phyloP scores from a whole-genome alignment of 2,329 filamentous ascomycete genomes.

The Fusarium proliferatum region DNA sequence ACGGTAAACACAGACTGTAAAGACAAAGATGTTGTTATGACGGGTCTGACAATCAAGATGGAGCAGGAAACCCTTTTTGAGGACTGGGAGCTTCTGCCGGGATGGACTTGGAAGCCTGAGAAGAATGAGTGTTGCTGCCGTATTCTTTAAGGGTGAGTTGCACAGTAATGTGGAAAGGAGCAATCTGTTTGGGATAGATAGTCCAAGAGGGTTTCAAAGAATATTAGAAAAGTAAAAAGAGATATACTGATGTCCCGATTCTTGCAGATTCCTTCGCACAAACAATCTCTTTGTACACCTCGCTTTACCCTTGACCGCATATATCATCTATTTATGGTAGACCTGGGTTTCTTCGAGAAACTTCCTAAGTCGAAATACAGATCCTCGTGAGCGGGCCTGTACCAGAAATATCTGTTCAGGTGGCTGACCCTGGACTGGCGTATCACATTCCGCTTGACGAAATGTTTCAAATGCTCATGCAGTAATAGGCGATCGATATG shows the following conservation, averaged over 20 bases:
- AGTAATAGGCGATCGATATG: too few species aligned
- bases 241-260: fast-evolving
- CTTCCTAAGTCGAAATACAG: too few species aligned
- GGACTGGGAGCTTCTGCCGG: background rate
- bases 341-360: too few species aligned
- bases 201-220: fast-evolving
- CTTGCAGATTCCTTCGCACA: background rate
- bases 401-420: too few species aligned
- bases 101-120: background rate
- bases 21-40: background rate
- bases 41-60: background rate
- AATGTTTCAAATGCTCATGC: too few species aligned
- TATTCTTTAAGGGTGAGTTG: background rate
- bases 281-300: background rate
- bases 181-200: background rate
- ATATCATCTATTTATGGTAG: too few species aligned
- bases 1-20: background rate
- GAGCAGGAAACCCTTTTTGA: background rate
- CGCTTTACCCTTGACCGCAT: background rate
- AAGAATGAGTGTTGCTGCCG: background rate
- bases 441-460: too few species aligned
- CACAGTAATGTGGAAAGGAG: fast-evolving
- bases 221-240: background rate
- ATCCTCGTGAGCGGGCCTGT: too few species aligned
- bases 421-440: too few species aligned